Conservation (phyloP, 192 early-diverging fungal genomes). For the Irineochytrium annulatum region DNA sequence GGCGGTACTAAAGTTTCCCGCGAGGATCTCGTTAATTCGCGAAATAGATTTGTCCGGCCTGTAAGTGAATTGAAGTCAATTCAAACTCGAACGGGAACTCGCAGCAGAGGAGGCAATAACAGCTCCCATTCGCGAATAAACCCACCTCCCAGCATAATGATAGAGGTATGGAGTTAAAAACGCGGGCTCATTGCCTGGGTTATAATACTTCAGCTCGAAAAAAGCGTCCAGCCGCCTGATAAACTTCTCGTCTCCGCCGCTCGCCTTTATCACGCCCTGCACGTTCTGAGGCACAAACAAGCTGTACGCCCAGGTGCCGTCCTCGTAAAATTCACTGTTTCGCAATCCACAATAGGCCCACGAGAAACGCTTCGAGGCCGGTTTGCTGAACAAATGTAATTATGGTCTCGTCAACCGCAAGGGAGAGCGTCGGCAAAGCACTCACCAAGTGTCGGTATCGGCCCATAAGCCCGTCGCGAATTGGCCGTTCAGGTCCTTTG, state of each 20-base stretch:
- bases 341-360: too few species aligned
- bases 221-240: slow-evolving; percentile 24
- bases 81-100: too few species aligned
- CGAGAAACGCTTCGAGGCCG: too few species aligned
- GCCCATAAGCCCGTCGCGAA: not conserved
- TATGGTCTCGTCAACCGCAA: too few species aligned
- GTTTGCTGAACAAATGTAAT: too few species aligned
- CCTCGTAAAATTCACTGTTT: slow-evolving; percentile 32
- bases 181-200: slow-evolving; percentile 30
- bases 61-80: too few species aligned
- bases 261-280: slow-evolving; percentile 12
- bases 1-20: slow-evolving; percentile 9
- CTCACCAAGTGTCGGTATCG: not conserved
- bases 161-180: slow-evolving; percentile 32
- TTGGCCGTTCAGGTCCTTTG: slow-evolving; percentile 9
- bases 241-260: slow-evolving; percentile 25
- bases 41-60: too few species aligned
- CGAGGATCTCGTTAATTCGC: not conserved
- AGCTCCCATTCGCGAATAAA: too few species aligned
- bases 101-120: too few species aligned
- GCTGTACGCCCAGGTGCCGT: slow-evolving; percentile 33
- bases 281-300: slow-evolving; percentile 34
- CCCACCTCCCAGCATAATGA: slow-evolving; percentile 29
- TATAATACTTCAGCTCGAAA: slow-evolving; percentile 22
- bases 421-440: too few species aligned